Percentiles rank a stretch among this genome's conserved stretches.
These are phyloP conservation scores for Mycena venus DNA, from an alignment of 768 basidiomycete species.

Conservation along the genomic window DNA sequence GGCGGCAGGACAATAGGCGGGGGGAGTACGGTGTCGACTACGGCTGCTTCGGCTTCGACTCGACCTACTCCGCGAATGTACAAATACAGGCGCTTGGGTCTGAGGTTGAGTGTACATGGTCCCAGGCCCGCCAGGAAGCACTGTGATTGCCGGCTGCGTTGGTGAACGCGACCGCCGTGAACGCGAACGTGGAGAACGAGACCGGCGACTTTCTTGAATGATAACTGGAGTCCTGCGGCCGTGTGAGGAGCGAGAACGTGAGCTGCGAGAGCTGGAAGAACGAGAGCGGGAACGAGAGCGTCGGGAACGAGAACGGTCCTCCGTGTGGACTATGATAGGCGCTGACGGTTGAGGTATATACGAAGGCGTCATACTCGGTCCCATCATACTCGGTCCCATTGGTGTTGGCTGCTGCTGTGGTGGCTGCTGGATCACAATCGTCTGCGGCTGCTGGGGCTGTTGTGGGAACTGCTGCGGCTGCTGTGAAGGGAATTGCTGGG, in stretches of 20 bases:
- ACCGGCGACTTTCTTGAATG: constrained; percentile 23
- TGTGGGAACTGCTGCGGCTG: constrained; percentile 4
- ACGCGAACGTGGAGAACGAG: constrained; percentile 18
- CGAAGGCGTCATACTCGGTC: background rate
- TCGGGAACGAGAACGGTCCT: constrained; percentile 26
- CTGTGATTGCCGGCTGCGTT: background rate
- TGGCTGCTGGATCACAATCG: constrained; percentile 25
- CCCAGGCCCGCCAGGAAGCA: constrained; percentile 9
- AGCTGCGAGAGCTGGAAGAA: constrained; percentile 11
- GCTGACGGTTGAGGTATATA: constrained; percentile 18
- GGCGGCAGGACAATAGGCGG: constrained; percentile 18
- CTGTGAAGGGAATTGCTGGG: background rate
- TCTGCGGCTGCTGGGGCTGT: constrained; percentile 16
- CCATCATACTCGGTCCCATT: too few species aligned
- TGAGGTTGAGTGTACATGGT: constrained; percentile 1
- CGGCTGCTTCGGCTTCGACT: constrained; percentile 14
- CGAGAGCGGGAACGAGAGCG: constrained; percentile 26
- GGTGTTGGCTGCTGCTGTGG: constrained; percentile 4
- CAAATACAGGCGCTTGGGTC: background rate
- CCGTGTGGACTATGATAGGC: background rate
- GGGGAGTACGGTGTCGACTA: constrained; percentile 11
- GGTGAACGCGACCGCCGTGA: constrained; percentile 15
- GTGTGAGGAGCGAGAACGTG: background rate
- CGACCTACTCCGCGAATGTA: constrained; percentile 1
- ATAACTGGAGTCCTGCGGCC: constrained; percentile 1